Percentiles rank a stretch among this genome's conserved stretches.
Evolutionary conservation across 148 eudicot genomes (phyloP).

Genomic region (Linanthus parryae): DNA sequence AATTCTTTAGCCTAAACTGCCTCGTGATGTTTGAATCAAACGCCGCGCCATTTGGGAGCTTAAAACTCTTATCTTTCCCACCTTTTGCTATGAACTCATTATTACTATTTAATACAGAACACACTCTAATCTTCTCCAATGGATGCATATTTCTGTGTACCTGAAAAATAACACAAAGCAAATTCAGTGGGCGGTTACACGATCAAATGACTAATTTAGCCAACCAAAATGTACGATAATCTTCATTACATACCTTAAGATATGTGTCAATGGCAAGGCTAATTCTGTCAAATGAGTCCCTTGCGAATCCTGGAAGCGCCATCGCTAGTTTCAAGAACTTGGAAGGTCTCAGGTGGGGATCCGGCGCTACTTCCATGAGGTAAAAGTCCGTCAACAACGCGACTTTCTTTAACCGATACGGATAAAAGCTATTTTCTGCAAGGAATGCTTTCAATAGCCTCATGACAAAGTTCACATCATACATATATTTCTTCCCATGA

Average conservation of each 20-base stretch:
- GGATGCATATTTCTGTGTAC: no score
- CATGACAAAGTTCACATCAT: conserved; percentile 74
- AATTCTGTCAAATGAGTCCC: conserved; percentile 78
- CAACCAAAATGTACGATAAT: no score
- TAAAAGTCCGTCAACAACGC: conserved; percentile 68
- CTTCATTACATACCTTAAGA: conserved; percentile 92
- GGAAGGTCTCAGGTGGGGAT: conserved; percentile 55
- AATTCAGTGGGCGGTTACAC: no score
- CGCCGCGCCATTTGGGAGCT: no score
- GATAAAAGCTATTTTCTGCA: conserved; percentile 24
- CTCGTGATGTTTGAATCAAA: no score
- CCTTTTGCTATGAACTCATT: no score
- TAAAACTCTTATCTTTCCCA: no score
- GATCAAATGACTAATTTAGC: no score
- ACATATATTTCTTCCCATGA: conserved; percentile 14
- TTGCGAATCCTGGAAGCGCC: conserved; percentile 73
- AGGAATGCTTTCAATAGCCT: conserved; percentile 64
- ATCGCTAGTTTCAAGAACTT: conserved; percentile 67
- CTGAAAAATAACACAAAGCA: no score
- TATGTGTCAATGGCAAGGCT: conserved; percentile 86
- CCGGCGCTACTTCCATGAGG: conserved; percentile 78
- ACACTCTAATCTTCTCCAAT: no score
- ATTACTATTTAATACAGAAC: no score
- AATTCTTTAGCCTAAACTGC: no score
- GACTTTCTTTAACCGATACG: conserved; percentile 45